These are phyloP conservation scores for Thelonectria rubi DNA, from an alignment of 2,329 filamentous ascomycete genomes.

Conservation along the genomic window DNA sequence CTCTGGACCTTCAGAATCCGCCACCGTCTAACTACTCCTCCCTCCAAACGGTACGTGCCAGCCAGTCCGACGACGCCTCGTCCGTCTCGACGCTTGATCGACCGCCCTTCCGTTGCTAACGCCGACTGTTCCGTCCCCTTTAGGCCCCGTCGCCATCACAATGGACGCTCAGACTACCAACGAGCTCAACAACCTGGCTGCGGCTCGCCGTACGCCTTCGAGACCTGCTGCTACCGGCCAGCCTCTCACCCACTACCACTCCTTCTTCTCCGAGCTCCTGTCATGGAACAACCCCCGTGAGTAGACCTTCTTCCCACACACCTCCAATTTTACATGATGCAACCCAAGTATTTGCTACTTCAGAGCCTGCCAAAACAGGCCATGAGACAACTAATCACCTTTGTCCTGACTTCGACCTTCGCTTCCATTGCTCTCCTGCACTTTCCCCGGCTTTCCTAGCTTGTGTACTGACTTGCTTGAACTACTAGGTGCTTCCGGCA, in stretches of 20 bases:
- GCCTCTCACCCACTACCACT: slow-evolving; percentile 74
- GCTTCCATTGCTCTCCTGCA: not conserved
- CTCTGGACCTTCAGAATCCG: slow-evolving; percentile 52
- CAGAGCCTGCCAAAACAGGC: slow-evolving; percentile 84
- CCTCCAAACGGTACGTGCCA: slow-evolving; percentile 53
- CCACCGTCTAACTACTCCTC: slow-evolving; percentile 59
- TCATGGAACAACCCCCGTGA: slow-evolving; percentile 75
- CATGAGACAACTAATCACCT: slow-evolving; percentile 96
- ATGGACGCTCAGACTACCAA: slow-evolving; percentile 62
- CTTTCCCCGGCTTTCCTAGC: not conserved
- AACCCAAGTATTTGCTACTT: slow-evolving; percentile 99
- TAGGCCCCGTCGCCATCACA: slow-evolving; percentile 66
- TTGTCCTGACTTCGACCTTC: slow-evolving; percentile 72
- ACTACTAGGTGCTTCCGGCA: slow-evolving; percentile 66
- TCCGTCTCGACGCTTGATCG: not conserved
- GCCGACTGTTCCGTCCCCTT: slow-evolving; percentile 2
- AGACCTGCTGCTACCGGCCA: slow-evolving; percentile 67
- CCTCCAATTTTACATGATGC: slow-evolving; percentile 74
- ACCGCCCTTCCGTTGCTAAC: slow-evolving; percentile 28
- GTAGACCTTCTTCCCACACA: slow-evolving; percentile 40
- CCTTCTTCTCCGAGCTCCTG: slow-evolving; percentile 73
- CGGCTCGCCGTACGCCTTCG: slow-evolving; percentile 63
- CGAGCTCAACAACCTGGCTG: slow-evolving; percentile 68
- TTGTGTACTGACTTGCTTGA: slow-evolving; percentile 28
- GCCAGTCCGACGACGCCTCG: not conserved